Evolutionary conservation across 768 basidiomycete species (phyloP).

Genomic region (button mushroom (Agaricus bisporus)): DNA sequence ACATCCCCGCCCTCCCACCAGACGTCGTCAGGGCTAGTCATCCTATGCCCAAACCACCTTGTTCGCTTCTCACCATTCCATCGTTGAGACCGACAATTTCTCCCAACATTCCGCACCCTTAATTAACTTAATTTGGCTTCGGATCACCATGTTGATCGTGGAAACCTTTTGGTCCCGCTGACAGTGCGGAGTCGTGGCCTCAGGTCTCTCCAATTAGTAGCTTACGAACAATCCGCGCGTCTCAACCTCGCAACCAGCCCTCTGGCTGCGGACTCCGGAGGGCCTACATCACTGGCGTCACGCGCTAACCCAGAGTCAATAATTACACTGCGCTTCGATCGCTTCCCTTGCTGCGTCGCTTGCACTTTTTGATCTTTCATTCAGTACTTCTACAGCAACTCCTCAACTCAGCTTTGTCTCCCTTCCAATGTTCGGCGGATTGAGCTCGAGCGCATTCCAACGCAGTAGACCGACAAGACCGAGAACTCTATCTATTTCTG

Average conservation of each 20-base stretch:
- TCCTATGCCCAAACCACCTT: too few species aligned
- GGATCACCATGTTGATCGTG: slow-evolving; percentile 6
- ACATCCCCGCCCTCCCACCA: too few species aligned
- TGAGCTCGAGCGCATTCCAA: neutral
- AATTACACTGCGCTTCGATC: neutral
- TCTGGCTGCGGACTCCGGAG: neutral
- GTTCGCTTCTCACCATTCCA: too few species aligned
- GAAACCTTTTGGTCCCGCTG: neutral
- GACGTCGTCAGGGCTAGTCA: too few species aligned
- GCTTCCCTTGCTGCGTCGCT: slow-evolving; percentile 5
- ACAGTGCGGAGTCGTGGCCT: neutral
- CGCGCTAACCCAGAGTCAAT: slow-evolving; percentile 2
- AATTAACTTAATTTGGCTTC: slow-evolving; percentile 2
- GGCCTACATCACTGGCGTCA: neutral
- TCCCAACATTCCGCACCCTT: neutral
- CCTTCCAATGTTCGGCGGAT: neutral
- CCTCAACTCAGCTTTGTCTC: neutral
- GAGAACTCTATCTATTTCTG: neutral
- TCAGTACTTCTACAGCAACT: neutral
- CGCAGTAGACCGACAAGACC: neutral
- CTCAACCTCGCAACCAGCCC: neutral
- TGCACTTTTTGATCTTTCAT: neutral
- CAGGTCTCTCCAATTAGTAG: neutral
- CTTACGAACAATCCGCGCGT: neutral
- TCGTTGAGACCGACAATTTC: too few species aligned